phyloP scores from a whole-genome alignment of 2,329 filamentous ascomycete species.

The Periconia sp. region DNA sequence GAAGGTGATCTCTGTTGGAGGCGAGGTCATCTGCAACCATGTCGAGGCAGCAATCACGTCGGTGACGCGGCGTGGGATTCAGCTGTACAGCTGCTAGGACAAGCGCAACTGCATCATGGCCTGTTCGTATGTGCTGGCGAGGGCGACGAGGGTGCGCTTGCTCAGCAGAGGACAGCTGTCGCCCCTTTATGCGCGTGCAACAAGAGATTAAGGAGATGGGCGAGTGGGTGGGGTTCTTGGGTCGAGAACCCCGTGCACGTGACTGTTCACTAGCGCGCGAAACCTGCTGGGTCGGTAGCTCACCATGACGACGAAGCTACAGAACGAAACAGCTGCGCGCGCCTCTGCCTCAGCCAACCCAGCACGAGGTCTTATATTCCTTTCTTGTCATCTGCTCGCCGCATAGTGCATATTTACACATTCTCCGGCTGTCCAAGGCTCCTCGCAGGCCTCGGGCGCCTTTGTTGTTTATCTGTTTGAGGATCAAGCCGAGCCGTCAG shows the following conservation, averaged over 20 bases:
- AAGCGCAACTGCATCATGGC: no score
- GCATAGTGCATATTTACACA: no score
- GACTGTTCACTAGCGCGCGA: constrained; percentile 11
- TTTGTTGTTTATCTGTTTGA: constrained; percentile 33
- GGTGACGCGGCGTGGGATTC: no score
- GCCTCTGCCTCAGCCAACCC: constrained; percentile 10
- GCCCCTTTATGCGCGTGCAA: constrained; percentile 31
- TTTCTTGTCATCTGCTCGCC: no score
- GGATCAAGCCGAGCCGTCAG: constrained; percentile 27
- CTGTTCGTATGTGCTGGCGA: not conserved
- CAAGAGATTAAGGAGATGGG: constrained; percentile 32
- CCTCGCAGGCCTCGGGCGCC: no score
- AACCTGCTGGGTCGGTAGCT: constrained; percentile 23
- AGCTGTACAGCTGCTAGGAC: no score
- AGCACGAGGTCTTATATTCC: not conserved
- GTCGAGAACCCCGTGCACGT: not conserved
- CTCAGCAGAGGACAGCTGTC: constrained; percentile 1
- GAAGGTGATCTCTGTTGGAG: no score
- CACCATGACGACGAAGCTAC: constrained; percentile 33
- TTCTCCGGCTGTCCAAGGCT: no score
- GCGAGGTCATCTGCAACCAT: no score
- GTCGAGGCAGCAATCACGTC: no score
- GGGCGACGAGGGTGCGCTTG: constrained; percentile 12
- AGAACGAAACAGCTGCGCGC: constrained; percentile 9
- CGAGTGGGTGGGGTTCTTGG: constrained; percentile 6